Base-by-base conservation (phyloP, 495 filamentous ascomycete genomes). In the Penicillium malachiteum region DNA sequence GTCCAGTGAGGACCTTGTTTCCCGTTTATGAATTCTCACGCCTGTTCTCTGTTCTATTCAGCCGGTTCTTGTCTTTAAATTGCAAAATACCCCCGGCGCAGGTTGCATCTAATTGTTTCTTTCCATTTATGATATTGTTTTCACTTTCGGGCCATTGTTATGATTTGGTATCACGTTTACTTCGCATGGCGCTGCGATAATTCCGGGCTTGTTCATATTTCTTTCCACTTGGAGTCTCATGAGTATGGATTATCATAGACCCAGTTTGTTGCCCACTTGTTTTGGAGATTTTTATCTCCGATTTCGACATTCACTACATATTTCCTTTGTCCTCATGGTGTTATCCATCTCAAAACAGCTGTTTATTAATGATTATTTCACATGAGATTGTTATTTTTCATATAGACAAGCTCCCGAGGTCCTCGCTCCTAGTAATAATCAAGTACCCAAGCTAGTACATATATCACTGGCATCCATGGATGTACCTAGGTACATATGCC, bases 71-170 rank as follows among this genome's bases (percentile, higher is more conserved):
- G 41, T 58, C 33, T 60, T 64, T 58, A 39, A 11, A 26, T 35
- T 50, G 34, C 43, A 51, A 59, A 59, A 68, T 63, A 65, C 62
- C 65, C n/a, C 62, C 49, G 62, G 62, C 62, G 65, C 65, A 40
- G 45, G 44, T 37, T 64, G 54, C 60, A 58, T 67, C 44, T 55
- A 47, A 52, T 65, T 56, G 40, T 45, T 50, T 26, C 21, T 26
- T 4, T 4, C 21, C 48, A n/a, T 26, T 42, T 6, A 31, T 43
- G 30, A 16, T 26, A 26, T 26, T 30, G 10, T 52, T 44, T 44
- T 38, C 6, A 13, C 21, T 52, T 26, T 32, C n/a, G 21, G 21
- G 21, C 21, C 4, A 10, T 41, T 33, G n/a, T 52, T 44, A 12
- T 43, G 14, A 31, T 52, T 43, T 48, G 26, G 10, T 33, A 10